Percentiles rank a stretch among this genome's conserved stretches.
These are phyloP conservation scores for Avena atlantica DNA, from an alignment of 176 grass and related monocot genomes.

Conservation along the genomic window DNA sequence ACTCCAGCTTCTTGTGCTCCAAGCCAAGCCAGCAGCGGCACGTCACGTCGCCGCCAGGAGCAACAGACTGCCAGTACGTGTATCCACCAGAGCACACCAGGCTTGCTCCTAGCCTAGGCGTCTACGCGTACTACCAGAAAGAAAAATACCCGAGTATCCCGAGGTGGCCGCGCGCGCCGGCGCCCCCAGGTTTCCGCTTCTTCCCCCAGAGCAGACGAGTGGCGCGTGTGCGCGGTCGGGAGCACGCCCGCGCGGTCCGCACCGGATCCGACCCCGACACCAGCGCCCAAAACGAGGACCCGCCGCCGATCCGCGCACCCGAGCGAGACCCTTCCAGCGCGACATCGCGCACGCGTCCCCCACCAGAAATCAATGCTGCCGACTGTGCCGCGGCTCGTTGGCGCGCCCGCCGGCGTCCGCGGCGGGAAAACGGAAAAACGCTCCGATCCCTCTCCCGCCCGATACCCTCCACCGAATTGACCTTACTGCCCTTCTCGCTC, in stretches of 20 bases:
- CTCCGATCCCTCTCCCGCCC: not conserved
- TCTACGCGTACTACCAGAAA: not conserved
- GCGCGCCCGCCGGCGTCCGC: not conserved
- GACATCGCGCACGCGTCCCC: not conserved
- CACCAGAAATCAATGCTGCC: no score
- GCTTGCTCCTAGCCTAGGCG: not conserved
- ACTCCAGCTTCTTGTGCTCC: no score
- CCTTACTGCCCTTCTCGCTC: not conserved
- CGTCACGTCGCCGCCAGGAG: no score
- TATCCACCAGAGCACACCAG: no score
- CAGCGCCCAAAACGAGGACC: slow-evolving; percentile 13
- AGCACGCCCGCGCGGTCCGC: not conserved
- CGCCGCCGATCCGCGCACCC: not conserved
- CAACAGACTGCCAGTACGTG: no score
- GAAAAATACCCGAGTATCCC: not conserved
- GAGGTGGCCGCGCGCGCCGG: not conserved
- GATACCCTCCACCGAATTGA: not conserved
- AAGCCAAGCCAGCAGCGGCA: no score
- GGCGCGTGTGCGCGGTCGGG: not conserved
- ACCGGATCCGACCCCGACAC: slow-evolving; percentile 41
- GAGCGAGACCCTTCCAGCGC: not conserved
- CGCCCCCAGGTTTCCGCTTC: not conserved
- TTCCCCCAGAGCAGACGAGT: not conserved
- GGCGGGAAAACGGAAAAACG: slow-evolving; percentile 29
- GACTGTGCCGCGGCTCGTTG: not conserved